Conservation (phyloP, 768 basidiomycete genomes). For the Sarcodon aspratus region DNA sequence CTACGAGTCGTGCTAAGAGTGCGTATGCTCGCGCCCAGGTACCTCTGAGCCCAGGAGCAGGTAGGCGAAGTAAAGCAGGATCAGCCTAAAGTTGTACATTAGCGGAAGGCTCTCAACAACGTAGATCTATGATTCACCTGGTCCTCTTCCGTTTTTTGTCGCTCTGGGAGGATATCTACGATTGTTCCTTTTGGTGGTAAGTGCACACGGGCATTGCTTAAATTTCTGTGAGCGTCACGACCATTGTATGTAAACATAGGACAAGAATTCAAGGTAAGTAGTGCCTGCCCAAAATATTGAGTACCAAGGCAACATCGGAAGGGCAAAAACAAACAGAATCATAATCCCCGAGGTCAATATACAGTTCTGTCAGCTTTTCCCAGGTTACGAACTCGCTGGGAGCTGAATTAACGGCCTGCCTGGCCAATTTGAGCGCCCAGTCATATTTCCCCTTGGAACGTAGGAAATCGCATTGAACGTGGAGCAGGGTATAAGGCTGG, state of each 20-base stretch:
- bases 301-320: background rate
- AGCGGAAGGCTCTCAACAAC: background rate
- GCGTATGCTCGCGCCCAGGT: slow-evolving; percentile 95
- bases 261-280: slow-evolving; percentile 95
- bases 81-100: slow-evolving; percentile 51
- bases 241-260: slow-evolving; percentile 99
- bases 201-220: slow-evolving; percentile 72
- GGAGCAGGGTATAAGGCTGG: slow-evolving; percentile 88
- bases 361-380: slow-evolving; percentile 94
- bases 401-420: slow-evolving; percentile 94
- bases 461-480: slow-evolving; percentile 91
- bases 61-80: slow-evolving; percentile 85
- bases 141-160: slow-evolving; percentile 73
- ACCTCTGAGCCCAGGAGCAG: slow-evolving; percentile 87
- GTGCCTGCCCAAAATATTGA: slow-evolving; percentile 31
- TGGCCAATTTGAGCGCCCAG: slow-evolving; percentile 87
- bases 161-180: slow-evolving; percentile 82
- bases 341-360: slow-evolving; percentile 82
- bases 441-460: slow-evolving; percentile 73
- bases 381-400: slow-evolving; percentile 98
- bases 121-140: slow-evolving; percentile 35
- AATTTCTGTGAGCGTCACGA: slow-evolving; percentile 80
- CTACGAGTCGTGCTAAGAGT: slow-evolving; percentile 82
- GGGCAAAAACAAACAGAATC: slow-evolving; percentile 38
- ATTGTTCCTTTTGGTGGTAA: slow-evolving; percentile 81